Conservation (phyloP, 345 rosid species). For the Salix koriyanagi region DNA sequence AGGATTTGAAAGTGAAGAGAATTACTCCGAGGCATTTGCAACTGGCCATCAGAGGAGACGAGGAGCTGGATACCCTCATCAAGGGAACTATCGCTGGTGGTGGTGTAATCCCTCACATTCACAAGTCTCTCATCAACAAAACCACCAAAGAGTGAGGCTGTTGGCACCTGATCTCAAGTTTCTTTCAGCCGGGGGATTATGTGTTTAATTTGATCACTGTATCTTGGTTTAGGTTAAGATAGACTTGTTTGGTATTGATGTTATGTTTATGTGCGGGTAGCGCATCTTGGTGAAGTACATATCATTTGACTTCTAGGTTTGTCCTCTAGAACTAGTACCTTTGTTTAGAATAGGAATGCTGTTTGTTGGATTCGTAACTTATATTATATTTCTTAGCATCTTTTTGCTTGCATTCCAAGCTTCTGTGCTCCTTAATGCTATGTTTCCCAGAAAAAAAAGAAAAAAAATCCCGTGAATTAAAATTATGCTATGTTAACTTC, state of each 20-base stretch:
- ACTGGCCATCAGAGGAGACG: constrained; percentile 58
- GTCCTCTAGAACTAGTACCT: constrained; percentile 2
- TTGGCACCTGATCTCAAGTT: not conserved
- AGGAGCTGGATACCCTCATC: constrained; percentile 50
- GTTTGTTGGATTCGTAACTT: not conserved
- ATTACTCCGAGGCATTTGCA: constrained; percentile 56
- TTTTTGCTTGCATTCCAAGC: not conserved
- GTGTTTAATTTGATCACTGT: constrained; percentile 7
- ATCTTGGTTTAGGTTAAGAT: constrained; percentile 7
- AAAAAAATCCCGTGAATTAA: not conserved
- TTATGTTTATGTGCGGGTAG: not conserved
- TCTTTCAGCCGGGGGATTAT: not conserved
- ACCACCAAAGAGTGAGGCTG: constrained; percentile 52
- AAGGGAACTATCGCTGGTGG: constrained; percentile 55
- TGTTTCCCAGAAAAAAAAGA: not conserved
- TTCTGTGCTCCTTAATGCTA: not conserved
- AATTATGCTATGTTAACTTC: not conserved
- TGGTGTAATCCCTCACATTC: constrained; percentile 91
- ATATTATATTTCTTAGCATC: not conserved
- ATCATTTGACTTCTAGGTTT: constrained; percentile 24
- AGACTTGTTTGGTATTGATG: constrained; percentile 1
- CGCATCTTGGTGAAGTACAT: constrained; percentile 16
- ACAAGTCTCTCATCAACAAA: constrained; percentile 86
- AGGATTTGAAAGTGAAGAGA: constrained; percentile 35
- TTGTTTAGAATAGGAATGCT: not conserved